phyloP scores from a whole-genome alignment of 371 early-diverging fungal species.

The Lichtheimia ornata region DNA sequence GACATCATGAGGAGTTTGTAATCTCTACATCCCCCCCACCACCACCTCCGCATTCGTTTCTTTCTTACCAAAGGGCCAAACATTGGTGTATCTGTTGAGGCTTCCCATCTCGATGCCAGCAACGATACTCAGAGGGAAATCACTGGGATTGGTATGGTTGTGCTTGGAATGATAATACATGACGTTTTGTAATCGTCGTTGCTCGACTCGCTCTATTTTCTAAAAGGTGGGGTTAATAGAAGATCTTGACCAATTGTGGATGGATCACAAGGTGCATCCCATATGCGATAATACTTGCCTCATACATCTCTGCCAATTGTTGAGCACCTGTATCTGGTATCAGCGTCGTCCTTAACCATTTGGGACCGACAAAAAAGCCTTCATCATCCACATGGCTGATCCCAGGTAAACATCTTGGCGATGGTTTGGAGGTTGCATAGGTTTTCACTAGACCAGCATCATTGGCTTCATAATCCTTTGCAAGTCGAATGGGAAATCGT shows the following conservation, averaged over 20 bases:
- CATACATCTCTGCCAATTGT: slow-evolving; percentile 43
- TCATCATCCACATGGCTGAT: slow-evolving; percentile 21
- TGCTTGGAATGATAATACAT: slow-evolving; percentile 58
- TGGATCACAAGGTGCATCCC: background rate
- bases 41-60: background rate
- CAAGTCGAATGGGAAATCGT: slow-evolving; percentile 31
- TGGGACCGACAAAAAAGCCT: slow-evolving; percentile 22
- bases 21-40: too few species aligned
- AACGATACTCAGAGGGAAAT: slow-evolving; percentile 61
- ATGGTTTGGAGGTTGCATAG: too few species aligned
- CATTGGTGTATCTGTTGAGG: slow-evolving; percentile 78
- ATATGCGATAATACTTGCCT: slow-evolving; percentile 20
- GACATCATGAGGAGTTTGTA: too few species aligned
- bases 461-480: background rate
- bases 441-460: background rate
- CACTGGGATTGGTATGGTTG: slow-evolving; percentile 33
- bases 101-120: slow-evolving; percentile 68
- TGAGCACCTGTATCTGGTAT: slow-evolving; percentile 30
- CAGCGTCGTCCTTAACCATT: slow-evolving; percentile 33
- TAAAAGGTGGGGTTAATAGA: slow-evolving; percentile 20
- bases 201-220: slow-evolving; percentile 61
- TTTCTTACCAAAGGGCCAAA: slow-evolving; percentile 70
- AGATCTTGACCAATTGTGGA: background rate
- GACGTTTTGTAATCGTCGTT: slow-evolving; percentile 63
- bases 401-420: slow-evolving; percentile 24